Evolutionary conservation across 305 asterid genomes (phyloP), one percentile per base, ranked within the genome.

Genomic region (Fraxinus angustifolia): DNA sequence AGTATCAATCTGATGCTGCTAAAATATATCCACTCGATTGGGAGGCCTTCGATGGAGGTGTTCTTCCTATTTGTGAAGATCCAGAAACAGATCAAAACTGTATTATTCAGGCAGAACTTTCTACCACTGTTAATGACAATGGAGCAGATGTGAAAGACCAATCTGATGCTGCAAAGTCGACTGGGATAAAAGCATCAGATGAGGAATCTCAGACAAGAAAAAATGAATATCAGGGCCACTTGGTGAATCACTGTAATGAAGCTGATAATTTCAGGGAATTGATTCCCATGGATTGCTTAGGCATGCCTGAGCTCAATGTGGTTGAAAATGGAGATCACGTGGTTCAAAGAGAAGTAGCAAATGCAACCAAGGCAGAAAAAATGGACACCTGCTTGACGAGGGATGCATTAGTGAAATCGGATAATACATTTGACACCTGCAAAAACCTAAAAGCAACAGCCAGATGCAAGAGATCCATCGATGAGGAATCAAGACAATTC

Each of bases 401-500:
- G 58, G 73, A 35, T 58, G 40, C 68, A 50, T 71, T 75, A 30
- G 34, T 45, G 31, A 14, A 65, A 17, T 67, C 67, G 33, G 31
- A 36, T 12, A 26, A 40, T 5, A n/a, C 38, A 30, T 21, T 19
- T 31, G 75, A 79, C 17, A 28, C 36, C 79, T 23, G 81, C 77
- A 73, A 0, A 31, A 87, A 56, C 2, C 31, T 53, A 30, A 89
- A 78, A 70, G 77, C 87, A 81, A 78, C 36, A 76, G 26, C 28
- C 17, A 84, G 87, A 75, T 21, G 83, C 86, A 89, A 85, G 87
- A 84, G 70, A 79, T 70, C 71, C 16, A 58, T 38, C 0, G 45
- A 79, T 67, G 91, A 89, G 40, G 97, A 91, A 65, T 58, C 33
- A 10, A 86, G 85, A 28, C 85, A 28, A 35, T 95, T 91, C 91